phyloP scores from a whole-genome alignment of 345 rosid genomes.

The Melaleuca quinquenervia region DNA sequence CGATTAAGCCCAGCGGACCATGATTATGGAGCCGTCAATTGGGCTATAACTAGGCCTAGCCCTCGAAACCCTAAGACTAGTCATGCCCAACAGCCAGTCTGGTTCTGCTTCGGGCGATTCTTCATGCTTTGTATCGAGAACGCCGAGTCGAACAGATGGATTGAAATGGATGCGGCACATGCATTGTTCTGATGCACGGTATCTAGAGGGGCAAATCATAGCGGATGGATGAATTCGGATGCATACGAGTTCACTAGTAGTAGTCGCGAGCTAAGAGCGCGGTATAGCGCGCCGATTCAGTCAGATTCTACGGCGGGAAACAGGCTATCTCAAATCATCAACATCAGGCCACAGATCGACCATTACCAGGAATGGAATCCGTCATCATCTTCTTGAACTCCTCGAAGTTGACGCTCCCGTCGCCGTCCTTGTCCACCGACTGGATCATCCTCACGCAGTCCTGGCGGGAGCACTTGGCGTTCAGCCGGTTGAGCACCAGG shows the following conservation, averaged over 20 bases:
- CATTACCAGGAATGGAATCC: neutral
- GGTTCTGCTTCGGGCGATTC: neutral
- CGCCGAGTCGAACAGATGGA: neutral
- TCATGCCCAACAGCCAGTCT: neutral
- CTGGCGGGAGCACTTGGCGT: slow-evolving; percentile 16
- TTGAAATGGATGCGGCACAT: neutral
- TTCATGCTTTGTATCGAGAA: neutral
- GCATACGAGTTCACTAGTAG: neutral
- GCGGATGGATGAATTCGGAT: neutral
- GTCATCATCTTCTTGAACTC: slow-evolving; percentile 42
- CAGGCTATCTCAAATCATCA: neutral
- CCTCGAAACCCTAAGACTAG: neutral
- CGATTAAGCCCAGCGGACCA: neutral
- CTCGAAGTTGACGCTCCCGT: slow-evolving; percentile 24
- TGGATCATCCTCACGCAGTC: slow-evolving; percentile 28
- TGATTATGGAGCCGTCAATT: neutral
- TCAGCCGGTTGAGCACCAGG: slow-evolving; percentile 22
- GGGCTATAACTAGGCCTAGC: neutral
- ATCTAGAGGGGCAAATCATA: neutral
- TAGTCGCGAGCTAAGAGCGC: neutral
- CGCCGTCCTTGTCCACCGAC: slow-evolving; percentile 29
- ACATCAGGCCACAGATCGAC: neutral
- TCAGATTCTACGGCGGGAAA: neutral
- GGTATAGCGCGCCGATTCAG: neutral
- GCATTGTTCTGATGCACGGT: neutral